Conservation (phyloP, 108 stramenopile species). For the Schizochytrium sp. region DNA sequence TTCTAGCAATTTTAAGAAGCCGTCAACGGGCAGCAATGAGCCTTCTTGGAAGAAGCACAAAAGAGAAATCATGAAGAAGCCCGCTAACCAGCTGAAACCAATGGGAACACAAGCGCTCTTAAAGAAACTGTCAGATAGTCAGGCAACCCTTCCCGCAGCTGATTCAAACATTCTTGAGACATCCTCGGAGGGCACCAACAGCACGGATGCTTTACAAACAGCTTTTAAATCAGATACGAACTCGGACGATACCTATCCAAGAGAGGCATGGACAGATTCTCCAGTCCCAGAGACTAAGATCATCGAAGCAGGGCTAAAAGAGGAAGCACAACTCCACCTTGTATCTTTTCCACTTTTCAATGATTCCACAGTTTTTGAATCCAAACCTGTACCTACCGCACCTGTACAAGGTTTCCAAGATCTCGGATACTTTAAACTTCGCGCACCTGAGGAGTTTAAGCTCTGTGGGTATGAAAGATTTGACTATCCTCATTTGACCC, state of each 20-base stretch:
- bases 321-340: neutral
- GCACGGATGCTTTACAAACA: neutral
- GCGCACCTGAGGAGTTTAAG: slow-evolving; percentile 39
- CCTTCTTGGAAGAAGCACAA: neutral
- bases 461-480: slow-evolving; percentile 43
- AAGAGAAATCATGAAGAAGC: slow-evolving; percentile 12
- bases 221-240: neutral
- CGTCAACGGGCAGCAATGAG: neutral
- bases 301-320: neutral
- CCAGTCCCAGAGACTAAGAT: neutral
- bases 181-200: neutral
- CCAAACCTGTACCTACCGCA: neutral
- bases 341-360: slow-evolving; percentile 26
- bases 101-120: neutral
- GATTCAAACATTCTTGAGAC: neutral
- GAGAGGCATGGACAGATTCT: neutral
- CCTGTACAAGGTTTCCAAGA: slow-evolving; percentile 31
- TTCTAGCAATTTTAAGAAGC: no score
- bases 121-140: neutral
- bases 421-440: slow-evolving; percentile 11
- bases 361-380: slow-evolving; percentile 24
- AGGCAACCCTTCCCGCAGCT: neutral
- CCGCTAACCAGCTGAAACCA: neutral
- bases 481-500: slow-evolving; percentile 1
- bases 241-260: neutral